These are phyloP conservation scores for Eurotiales sp. DNA, from an alignment of 2,329 filamentous ascomycete species.

Conservation along the genomic window DNA sequence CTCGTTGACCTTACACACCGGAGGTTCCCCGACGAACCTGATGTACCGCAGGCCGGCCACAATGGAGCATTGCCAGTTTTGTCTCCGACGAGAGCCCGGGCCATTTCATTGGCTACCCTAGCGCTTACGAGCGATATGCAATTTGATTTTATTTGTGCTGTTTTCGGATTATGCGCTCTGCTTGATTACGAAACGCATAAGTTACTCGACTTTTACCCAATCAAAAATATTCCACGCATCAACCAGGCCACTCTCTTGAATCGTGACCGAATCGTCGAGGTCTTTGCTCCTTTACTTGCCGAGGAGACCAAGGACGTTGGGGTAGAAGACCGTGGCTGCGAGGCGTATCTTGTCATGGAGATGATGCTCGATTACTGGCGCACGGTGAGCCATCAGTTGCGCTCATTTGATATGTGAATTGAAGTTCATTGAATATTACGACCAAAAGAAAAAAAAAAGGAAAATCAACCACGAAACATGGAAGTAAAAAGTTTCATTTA, in stretches of 20 bases:
- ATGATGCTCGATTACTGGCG: constrained; percentile 37
- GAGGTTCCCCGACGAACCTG: constrained; percentile 15
- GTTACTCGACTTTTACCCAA: constrained; percentile 18
- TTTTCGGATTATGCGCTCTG: constrained; percentile 35
- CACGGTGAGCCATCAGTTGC: constrained; percentile 30
- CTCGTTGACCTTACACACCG: constrained; percentile 29
- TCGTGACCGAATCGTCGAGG: constrained; percentile 26
- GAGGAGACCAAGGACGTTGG: constrained; percentile 18
- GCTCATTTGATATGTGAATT: constrained; percentile 25
- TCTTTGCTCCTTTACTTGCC: constrained; percentile 31
- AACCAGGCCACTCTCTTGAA: constrained; percentile 22
- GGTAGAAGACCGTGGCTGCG: constrained; percentile 20
- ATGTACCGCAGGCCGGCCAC: constrained; percentile 17
- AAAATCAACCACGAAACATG: neutral
- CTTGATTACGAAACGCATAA: constrained; percentile 28
- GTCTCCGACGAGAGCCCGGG: constrained; percentile 24
- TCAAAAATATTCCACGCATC: constrained; percentile 17
- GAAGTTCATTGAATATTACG: neutral
- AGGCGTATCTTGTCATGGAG: constrained; percentile 26
- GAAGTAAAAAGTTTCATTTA: too few relatives aligned
- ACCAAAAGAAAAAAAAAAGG: neutral
- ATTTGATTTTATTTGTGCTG: constrained; percentile 37
- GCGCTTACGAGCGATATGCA: constrained; percentile 36
- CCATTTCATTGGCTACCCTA: constrained; percentile 36
- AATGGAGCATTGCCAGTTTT: constrained; percentile 20